phyloP scores from a whole-genome alignment of 176 grass and related monocot species.

The Bothriochloa decipiens region DNA sequence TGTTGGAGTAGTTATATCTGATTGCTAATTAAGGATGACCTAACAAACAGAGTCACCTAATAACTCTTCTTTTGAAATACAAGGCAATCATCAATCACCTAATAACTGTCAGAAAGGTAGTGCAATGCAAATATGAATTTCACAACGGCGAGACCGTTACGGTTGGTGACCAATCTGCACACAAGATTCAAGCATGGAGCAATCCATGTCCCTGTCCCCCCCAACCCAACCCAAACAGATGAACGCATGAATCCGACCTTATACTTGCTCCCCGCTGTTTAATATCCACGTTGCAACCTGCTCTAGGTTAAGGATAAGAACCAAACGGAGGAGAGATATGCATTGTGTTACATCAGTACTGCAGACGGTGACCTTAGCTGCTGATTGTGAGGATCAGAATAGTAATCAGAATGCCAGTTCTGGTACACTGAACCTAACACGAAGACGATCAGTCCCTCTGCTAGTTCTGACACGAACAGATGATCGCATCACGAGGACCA shows the following conservation, averaged over 20 bases:
- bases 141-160: neutral
- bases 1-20: neutral
- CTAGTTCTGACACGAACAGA: neutral
- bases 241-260: slow-evolving; percentile 19
- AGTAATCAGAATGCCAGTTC: neutral
- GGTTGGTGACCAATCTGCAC: slow-evolving; percentile 39
- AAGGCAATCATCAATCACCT: neutral
- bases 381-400: neutral
- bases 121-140: neutral
- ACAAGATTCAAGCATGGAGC: neutral
- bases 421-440: slow-evolving; percentile 31
- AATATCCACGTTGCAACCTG: slow-evolving; percentile 16
- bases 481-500: neutral
- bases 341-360: neutral
- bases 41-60: neutral
- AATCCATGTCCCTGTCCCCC: neutral
- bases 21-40: neutral
- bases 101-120: slow-evolving; percentile 25
- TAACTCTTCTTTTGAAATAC: neutral
- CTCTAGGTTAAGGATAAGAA: slow-evolving; percentile 33
- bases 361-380: neutral
- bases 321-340: neutral
- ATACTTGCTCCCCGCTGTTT: slow-evolving; percentile 34
- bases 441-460: neutral
- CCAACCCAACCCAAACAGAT: neutral